Evolutionary conservation across 192 early-diverging fungal species (phyloP), one percentile per base, ranked within the genome.

Genomic region (Coemansia sp.): DNA sequence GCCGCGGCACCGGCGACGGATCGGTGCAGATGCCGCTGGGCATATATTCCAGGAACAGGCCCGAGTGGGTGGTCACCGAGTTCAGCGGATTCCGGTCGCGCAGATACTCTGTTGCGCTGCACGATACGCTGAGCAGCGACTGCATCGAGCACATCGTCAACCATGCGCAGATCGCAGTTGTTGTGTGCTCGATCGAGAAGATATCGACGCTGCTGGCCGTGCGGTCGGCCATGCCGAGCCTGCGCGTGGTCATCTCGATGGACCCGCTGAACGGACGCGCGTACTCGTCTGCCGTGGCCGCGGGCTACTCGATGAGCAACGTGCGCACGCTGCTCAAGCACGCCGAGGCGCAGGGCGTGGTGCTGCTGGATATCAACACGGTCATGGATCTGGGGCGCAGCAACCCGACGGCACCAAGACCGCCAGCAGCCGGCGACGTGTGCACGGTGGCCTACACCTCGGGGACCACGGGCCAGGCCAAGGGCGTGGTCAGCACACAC

Each of bases 71-170:
- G 18, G 81, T 92, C 16, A 58, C 85, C 16, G 87, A 91, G 64
- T 76, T 85, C 42, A 89, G 81, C 8, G 81, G 83, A 13, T 83
- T 84, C 59, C 68, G 83, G 16, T 85, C 88, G 39, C 74, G 80
- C 18, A 60, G 86, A 19, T 82, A 76, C 64, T 78, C 81, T 3
- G 91, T 94, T 10, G 87, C 92, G 0, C 75, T 97, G 24, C 93
- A 94, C 69, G 93, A 95, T 65, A 91, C 92, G n/a, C 77, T 95
- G 4, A 93, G 90, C 55, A 82, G 85, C 5, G 88, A 91, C 23
- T 81, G 88, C 1, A 74, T 94, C 35, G 84, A 88, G 73, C 91
- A 87, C 55, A 90, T 95, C 19, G 62, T 94, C 34, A 92, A 89
- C 65, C 90, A 93, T 49, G 81, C 90, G 7, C 90, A 91, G 45